Evolutionary conservation across 2,329 filamentous ascomycete genomes (phyloP).

Genomic region (Metarhizium robertsii): DNA sequence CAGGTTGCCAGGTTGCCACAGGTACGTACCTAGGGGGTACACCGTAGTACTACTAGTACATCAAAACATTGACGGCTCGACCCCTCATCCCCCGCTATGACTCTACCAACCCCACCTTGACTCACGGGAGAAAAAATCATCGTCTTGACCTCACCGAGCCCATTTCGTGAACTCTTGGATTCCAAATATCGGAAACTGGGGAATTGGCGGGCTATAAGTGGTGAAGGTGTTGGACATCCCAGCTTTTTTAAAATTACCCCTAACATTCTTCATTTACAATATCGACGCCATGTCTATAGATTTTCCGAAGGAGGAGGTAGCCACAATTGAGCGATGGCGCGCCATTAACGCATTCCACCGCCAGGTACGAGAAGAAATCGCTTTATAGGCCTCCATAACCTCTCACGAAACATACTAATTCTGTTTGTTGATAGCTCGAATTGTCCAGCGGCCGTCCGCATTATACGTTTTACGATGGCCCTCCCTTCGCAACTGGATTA

Average conservation of each 20-base stretch:
- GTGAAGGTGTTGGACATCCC: not conserved
- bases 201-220: not conserved
- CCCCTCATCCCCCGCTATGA: not conserved
- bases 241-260: not conserved
- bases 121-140: not conserved
- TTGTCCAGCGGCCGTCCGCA: constrained; percentile 72
- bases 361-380: constrained; percentile 43
- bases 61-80: too few relatives aligned
- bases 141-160: too few relatives aligned
- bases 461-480: constrained; percentile 93
- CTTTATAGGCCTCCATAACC: not conserved
- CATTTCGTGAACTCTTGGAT: too few relatives aligned
- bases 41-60: too few relatives aligned
- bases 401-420: not conserved
- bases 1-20: not conserved
- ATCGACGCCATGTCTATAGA: constrained; percentile 63
- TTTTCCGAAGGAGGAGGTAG: constrained; percentile 88
- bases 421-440: constrained; percentile 42
- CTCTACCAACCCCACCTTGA: constrained; percentile 1
- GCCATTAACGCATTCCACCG: constrained; percentile 86
- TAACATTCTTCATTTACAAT: not conserved
- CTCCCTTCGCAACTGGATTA: constrained; percentile 65
- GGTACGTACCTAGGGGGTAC: not conserved
- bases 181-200: not conserved
- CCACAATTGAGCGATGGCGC: constrained; percentile 75